Evolutionary conservation across 768 basidiomycete species (phyloP).

Genomic region (Gymnopilus dilepis): DNA sequence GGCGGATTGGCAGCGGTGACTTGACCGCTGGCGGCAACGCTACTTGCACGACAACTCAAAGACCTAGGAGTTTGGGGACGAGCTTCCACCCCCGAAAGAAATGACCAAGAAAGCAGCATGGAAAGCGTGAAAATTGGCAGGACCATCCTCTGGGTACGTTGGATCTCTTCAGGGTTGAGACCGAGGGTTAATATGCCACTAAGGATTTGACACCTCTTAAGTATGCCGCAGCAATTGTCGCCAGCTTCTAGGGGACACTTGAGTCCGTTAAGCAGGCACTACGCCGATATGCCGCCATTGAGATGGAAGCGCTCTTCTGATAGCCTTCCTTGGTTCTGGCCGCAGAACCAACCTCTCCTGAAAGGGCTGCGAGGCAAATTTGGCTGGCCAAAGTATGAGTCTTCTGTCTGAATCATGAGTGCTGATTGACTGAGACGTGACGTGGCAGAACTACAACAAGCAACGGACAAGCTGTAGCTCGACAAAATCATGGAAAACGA

Average conservation of each 20-base stretch:
- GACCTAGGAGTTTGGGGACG: slow-evolving; percentile 1
- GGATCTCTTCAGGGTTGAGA: background rate
- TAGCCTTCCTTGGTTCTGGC: slow-evolving; percentile 13
- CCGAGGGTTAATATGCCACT: background rate
- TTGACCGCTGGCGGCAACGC: background rate
- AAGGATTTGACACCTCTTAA: slow-evolving; percentile 4
- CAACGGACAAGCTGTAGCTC: background rate
- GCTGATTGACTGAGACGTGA: background rate
- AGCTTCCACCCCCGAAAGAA: background rate
- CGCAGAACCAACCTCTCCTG: slow-evolving; percentile 4
- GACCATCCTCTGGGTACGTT: slow-evolving; percentile 5
- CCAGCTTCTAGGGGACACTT: slow-evolving; percentile 9
- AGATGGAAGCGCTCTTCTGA: slow-evolving; percentile 10
- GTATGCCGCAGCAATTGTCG: background rate
- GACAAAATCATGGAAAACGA: background rate
- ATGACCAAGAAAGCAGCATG: background rate
- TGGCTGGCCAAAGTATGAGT: slow-evolving; percentile 4
- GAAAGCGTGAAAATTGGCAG: background rate
- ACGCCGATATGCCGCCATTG: background rate
- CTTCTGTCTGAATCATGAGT: background rate
- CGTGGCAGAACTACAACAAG: background rate
- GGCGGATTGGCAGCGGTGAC: slow-evolving; percentile 26
- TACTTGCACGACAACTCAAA: background rate
- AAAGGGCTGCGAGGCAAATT: background rate
- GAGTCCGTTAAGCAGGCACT: slow-evolving; percentile 9